Percentiles rank a stretch among this genome's conserved stretches.
phyloP scores from a whole-genome alignment of 2,329 filamentous ascomycete genomes.

The Pseudonectria foliicola region DNA sequence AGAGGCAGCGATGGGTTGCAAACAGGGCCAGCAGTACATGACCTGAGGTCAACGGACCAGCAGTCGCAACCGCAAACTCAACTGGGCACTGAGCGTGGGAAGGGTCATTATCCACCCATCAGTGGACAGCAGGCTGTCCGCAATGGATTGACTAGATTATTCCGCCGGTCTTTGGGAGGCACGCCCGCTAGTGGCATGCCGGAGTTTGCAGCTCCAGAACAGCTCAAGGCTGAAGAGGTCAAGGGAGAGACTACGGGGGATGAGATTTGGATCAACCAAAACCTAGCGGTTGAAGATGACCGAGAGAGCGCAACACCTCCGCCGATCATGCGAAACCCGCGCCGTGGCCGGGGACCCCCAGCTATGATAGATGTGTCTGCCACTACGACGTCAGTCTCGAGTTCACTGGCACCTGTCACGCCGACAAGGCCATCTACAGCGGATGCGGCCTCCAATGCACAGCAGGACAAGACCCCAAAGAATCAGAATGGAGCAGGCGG shows the following conservation, averaged over 20 bases:
- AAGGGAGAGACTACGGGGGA: slow-evolving; percentile 28
- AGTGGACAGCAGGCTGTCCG: slow-evolving; percentile 36
- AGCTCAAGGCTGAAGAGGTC: slow-evolving; percentile 7
- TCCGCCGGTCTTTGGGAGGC: slow-evolving; percentile 42
- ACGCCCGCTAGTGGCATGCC: slow-evolving; percentile 12
- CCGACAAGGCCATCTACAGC: slow-evolving; percentile 8
- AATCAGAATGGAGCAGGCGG: slow-evolving; percentile 17
- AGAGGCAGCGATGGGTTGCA: slow-evolving; percentile 27
- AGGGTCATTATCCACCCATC: slow-evolving; percentile 44
- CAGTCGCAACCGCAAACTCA: slow-evolving; percentile 12
- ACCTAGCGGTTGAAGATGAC: slow-evolving; percentile 33
- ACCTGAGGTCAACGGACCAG: slow-evolving; percentile 14
- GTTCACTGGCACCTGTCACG: slow-evolving; percentile 11
- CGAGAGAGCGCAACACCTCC: slow-evolving; percentile 46
- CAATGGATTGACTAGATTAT: slow-evolving; percentile 42
- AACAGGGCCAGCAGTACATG: slow-evolving; percentile 17
- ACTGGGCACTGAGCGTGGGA: slow-evolving; percentile 25
- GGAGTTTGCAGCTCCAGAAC: slow-evolving; percentile 3
- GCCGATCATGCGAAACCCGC: slow-evolving; percentile 44
- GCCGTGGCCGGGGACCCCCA: slow-evolving; percentile 23
- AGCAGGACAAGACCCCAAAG: slow-evolving; percentile 13
- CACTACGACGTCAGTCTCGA: slow-evolving; percentile 9
- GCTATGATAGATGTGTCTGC: slow-evolving; percentile 10
- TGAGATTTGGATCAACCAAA: slow-evolving; percentile 33
- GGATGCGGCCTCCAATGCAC: slow-evolving; percentile 8